phyloP scores from a whole-genome alignment of 2,329 filamentous ascomycete species.

The Claviceps pazoutovae region DNA sequence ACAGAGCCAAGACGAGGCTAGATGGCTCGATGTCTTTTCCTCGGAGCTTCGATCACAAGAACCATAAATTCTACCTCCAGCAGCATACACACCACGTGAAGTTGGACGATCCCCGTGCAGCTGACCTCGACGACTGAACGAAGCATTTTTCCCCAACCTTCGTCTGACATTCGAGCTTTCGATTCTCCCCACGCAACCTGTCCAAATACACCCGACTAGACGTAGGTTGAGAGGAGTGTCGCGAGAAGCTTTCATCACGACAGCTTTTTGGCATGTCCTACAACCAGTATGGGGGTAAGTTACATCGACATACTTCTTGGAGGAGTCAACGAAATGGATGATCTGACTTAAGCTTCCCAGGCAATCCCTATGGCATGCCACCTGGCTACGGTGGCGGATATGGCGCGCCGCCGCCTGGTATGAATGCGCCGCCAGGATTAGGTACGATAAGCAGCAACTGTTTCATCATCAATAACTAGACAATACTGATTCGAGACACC shows the following conservation, averaged over 20 bases:
- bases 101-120: background rate
- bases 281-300: slow-evolving; percentile 45
- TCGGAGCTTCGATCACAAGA: background rate
- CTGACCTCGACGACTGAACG: background rate
- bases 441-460: slow-evolving; percentile 38
- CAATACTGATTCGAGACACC: background rate
- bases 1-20: background rate
- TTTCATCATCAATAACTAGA: background rate
- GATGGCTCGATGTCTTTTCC: background rate
- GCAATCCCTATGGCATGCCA: slow-evolving; percentile 50
- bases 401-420: slow-evolving; percentile 22
- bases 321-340: background rate
- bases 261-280: slow-evolving; percentile 34
- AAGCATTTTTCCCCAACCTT: background rate
- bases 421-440: slow-evolving; percentile 70
- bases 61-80: background rate
- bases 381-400: background rate
- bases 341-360: slow-evolving; percentile 4
- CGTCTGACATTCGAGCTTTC: background rate
- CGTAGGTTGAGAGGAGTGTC: background rate
- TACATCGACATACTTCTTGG: background rate
- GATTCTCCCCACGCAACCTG: background rate
- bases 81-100: no score
- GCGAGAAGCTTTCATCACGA: background rate
- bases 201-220: background rate